A percentile compares a stretch with the other conserved stretches of the same genome.
phyloP scores from a whole-genome alignment of 176 grass and related monocot genomes.

The Paspalum vaginatum region DNA sequence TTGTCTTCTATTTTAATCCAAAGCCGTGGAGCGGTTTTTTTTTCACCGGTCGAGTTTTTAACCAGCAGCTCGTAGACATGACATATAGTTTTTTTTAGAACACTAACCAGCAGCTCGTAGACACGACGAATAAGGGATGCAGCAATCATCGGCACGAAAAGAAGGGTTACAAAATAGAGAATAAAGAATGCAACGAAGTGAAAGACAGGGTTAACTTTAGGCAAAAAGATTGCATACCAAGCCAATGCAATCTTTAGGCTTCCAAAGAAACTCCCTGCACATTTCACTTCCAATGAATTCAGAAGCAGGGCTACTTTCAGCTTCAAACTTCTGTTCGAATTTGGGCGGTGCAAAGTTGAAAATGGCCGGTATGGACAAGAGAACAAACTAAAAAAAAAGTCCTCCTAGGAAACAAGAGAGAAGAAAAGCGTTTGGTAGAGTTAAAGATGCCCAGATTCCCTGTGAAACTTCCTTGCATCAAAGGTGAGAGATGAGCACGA shows the following conservation, averaged over 20 bases:
- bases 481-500: not conserved
- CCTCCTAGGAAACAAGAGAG: not conserved
- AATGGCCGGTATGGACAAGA: not conserved
- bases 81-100: no score
- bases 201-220: conserved; percentile 35
- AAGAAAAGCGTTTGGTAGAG: not conserved
- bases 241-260: conserved; percentile 26
- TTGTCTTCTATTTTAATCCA: no score
- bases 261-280: not conserved
- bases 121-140: not conserved
- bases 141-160: conserved; percentile 18
- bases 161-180: not conserved
- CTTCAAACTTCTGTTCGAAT: conserved; percentile 18
- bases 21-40: no score
- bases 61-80: no score
- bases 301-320: not conserved
- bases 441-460: conserved; percentile 17
- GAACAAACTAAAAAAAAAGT: not conserved
- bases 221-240: not conserved
- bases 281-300: conserved; percentile 19
- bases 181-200: conserved; percentile 26
- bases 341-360: conserved; percentile 5
- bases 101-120: not conserved
- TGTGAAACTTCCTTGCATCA: conserved; percentile 23
- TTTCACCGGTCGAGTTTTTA: no score